Base-by-base conservation (phyloP, 805 yeast genomes). In the Lachancea sp. region DNA sequence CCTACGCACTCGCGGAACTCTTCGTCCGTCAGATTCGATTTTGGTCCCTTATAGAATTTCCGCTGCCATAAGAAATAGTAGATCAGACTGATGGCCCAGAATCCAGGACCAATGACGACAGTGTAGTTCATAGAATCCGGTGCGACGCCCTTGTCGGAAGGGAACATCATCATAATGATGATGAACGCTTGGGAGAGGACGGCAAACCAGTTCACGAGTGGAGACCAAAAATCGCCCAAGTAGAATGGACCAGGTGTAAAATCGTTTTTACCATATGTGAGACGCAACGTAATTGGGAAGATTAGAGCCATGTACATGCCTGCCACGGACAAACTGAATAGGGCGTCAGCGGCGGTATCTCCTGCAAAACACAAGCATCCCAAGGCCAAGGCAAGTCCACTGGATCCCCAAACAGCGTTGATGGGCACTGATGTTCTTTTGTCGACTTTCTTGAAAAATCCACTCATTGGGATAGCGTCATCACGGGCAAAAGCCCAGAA, bases 401-500 rank as follows among this genome's bases (percentile, higher is more conserved):
- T 62, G 5, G 70, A 69, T 31, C 63, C 62, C 36, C 71, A 60
- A 35, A 80, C 75, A 1, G 89, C 86, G 50, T 82, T 72, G 25
- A 81, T 59, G 12, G 91, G 90, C 22, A 79, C 84, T 17, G 72
- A 69, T 25, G 74, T 61, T 47, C 58, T 71, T 41, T 73, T 68
- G 57, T 81, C 68, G 38, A 82, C 83, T 38, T 68, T 73, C 52
- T 79, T 77, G 53, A 82, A 71, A 55, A 66, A 67, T 30, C 68
- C 60, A 22, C 80, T 70, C 53, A 79, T 69, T 18, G 89, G 89
- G 48, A 82, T 70, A 27, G 87, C 87, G 49, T 79, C 81, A 61
- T 82, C 90, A 67, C 90, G 75, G 20, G 85, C 81, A 64, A 81
- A 81, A 2, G 87, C 85, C 79, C 83, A 82, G 45, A 79, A 71